Evolutionary conservation across 176 grass and related monocot species (phyloP).

Genomic region (Otatea glauca): DNA sequence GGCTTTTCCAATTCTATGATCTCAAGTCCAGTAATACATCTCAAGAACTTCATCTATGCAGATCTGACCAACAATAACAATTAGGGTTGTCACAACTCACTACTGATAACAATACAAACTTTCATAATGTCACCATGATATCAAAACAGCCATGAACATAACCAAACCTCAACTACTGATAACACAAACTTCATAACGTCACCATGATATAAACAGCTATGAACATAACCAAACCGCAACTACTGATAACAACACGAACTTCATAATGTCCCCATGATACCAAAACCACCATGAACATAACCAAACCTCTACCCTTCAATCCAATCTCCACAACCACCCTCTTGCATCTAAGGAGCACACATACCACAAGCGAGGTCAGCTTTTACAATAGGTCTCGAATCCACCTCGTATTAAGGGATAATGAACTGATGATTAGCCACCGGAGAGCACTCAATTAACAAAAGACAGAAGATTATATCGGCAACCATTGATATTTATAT

Average conservation of each 20-base stretch:
- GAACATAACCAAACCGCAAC: background rate
- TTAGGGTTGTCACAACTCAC: background rate
- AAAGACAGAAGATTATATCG: background rate
- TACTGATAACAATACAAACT: background rate
- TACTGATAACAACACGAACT: background rate
- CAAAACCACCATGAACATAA: background rate
- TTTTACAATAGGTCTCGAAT: background rate
- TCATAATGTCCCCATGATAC: background rate
- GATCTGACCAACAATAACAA: constrained; percentile 25
- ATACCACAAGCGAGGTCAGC: background rate
- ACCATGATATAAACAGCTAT: background rate
- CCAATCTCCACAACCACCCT: background rate
- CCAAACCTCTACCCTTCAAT: background rate
- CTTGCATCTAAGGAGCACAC: constrained; percentile 13
- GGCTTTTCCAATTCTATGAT: background rate
- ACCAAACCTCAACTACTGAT: background rate
- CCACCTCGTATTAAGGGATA: background rate
- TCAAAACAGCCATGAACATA: background rate
- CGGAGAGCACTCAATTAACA: background rate
- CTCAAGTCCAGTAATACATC: background rate
- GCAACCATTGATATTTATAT: background rate
- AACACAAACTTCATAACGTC: background rate
- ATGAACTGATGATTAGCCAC: background rate
- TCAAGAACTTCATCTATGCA: background rate
- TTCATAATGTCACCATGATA: background rate